Conservation (phyloP, 192 early-diverging fungal genomes). For the Anaeromyces robustus region DNA sequence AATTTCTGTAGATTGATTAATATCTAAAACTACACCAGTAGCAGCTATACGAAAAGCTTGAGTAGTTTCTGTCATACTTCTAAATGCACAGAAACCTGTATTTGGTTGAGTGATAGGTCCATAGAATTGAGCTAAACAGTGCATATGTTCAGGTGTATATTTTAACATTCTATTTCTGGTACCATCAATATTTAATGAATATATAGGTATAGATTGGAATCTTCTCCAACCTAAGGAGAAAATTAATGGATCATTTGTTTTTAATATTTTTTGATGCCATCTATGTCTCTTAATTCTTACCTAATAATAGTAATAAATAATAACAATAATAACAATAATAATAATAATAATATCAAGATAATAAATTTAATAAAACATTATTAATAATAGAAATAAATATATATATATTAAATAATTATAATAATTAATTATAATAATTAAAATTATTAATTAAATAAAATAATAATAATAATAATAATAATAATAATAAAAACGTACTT, state of each 20-base stretch:
- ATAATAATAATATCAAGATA: neutral
- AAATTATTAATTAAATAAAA: too few species aligned
- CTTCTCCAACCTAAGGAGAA: slow-evolving; percentile 96
- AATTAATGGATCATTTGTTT: slow-evolving; percentile 94
- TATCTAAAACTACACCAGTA: slow-evolving; percentile 88
- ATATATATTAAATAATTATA: too few species aligned
- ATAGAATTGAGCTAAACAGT: slow-evolving; percentile 89
- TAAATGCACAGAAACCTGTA: slow-evolving; percentile 85
- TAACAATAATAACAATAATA: neutral
- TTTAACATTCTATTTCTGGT: slow-evolving; percentile 95
- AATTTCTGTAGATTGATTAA: slow-evolving; percentile 79
- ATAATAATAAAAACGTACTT: slow-evolving; percentile 27
- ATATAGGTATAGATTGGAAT: slow-evolving; percentile 92
- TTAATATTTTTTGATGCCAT: slow-evolving; percentile 89
- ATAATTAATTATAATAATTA: too few species aligned
- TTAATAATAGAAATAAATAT: too few species aligned
- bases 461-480: too few species aligned
- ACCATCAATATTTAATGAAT: slow-evolving; percentile 69
- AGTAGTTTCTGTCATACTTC: slow-evolving; percentile 2
- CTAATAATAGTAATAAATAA: slow-evolving; percentile 7
- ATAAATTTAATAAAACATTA: too few species aligned
- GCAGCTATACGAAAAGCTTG: slow-evolving; percentile 78
- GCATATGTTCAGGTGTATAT: slow-evolving; percentile 99
- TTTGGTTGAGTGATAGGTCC: slow-evolving; percentile 91
- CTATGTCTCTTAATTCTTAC: slow-evolving; percentile 94